phyloP scores from a whole-genome alignment of 768 basidiomycete genomes.

The Mycena belliarum region DNA sequence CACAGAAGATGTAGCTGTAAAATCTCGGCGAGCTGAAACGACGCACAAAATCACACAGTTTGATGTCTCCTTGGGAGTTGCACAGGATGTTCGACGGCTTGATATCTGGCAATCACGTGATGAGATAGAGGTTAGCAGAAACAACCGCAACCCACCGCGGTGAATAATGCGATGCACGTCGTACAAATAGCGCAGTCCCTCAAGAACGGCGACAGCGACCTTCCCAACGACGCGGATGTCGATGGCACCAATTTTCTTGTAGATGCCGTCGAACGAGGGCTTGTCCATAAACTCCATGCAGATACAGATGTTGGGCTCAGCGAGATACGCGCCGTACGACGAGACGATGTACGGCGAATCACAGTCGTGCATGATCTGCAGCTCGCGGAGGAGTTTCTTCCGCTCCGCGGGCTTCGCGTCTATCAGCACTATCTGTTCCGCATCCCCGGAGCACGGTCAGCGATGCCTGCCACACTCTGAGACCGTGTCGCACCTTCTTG shows the following conservation, averaged over 20 bases:
- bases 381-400: constrained; percentile 95
- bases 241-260: constrained; percentile 93
- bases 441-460: constrained; percentile 7
- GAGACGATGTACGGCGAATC: constrained; percentile 92
- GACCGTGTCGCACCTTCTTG: constrained; percentile 75
- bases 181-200: constrained; percentile 95
- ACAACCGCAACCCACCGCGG: constrained; percentile 76
- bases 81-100: constrained; percentile 97
- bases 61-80: constrained; percentile 94
- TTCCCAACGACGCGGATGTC: constrained; percentile 90
- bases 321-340: constrained; percentile 95
- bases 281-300: constrained; percentile 99
- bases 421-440: constrained; percentile 81
- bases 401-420: constrained; percentile 95
- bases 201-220: constrained; percentile 90
- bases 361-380: constrained; percentile 99
- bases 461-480: constrained; percentile 1
- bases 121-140: too few relatives aligned
- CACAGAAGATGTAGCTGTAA: too few relatives aligned
- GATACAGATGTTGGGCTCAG: constrained; percentile 98
- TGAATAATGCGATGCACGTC: constrained; percentile 98
- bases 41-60: constrained; percentile 99
- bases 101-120: too few relatives aligned
- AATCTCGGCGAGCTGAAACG: too few relatives aligned
- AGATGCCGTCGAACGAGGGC: constrained; percentile 90